Conservation (phyloP, 371 early-diverging fungal genomes). For the Gilbertella persicaria region DNA sequence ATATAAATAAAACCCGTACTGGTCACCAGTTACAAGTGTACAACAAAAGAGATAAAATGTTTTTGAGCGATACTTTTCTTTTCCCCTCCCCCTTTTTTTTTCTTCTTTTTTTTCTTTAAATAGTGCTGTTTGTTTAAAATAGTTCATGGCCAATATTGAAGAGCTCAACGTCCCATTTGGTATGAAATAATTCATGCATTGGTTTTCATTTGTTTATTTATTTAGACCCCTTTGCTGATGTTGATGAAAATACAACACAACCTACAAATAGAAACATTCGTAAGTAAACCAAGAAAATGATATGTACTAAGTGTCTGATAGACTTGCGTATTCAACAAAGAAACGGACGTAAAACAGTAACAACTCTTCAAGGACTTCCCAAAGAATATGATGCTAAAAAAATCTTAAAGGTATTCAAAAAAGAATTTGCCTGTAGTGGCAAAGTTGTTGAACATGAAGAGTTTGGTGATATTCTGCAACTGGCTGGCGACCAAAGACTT, state of each 20-base stretch:
- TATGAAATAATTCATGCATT: constrained; percentile 10
- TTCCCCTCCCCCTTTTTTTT: no score
- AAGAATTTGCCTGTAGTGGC: constrained; percentile 97
- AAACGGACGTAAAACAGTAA: constrained; percentile 96
- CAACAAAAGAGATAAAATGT: neutral
- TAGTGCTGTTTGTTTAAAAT: neutral
- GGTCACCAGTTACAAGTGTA: neutral
- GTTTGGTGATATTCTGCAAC: constrained; percentile 88
- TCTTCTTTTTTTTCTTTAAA: constrained; percentile 2
- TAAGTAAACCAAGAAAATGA: no score
- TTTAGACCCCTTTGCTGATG: constrained; percentile 83
- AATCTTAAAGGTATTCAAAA: constrained; percentile 94
- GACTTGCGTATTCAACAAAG: constrained; percentile 98
- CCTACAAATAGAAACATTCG: constrained; percentile 71
- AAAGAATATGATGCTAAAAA: constrained; percentile 84
- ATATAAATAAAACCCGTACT: no score
- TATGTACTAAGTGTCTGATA: no score
- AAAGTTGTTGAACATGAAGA: constrained; percentile 91
- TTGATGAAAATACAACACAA: constrained; percentile 64
- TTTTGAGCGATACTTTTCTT: no score
- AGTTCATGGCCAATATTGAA: constrained; percentile 40
- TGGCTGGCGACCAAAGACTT: constrained; percentile 93
- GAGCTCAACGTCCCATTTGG: constrained; percentile 40
- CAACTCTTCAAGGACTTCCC: constrained; percentile 86
- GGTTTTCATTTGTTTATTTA: no score